Conservation (phyloP, 2,329 filamentous ascomycete species). For the Beauveria sp. region DNA sequence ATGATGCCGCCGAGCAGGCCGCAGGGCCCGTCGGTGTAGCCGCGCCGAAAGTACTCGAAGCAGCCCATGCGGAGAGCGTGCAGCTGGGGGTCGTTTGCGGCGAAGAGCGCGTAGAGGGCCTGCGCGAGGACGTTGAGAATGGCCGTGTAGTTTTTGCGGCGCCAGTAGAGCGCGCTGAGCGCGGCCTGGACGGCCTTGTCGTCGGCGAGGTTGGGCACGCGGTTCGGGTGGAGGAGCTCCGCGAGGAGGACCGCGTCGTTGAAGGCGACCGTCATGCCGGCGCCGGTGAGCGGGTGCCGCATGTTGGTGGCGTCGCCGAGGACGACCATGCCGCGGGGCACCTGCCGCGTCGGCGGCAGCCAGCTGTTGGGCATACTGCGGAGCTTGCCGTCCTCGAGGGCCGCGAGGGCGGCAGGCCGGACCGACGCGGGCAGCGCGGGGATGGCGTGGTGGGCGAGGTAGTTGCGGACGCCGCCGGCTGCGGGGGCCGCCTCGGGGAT, state of each 20-base stretch:
- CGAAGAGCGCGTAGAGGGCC: slow-evolving; percentile 86
- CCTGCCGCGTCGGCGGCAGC: slow-evolving; percentile 65
- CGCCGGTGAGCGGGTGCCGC: slow-evolving; percentile 95
- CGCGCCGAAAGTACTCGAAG: slow-evolving; percentile 82
- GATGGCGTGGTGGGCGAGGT: slow-evolving; percentile 72
- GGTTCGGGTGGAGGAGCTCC: slow-evolving; percentile 61
- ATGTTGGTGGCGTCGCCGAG: slow-evolving; percentile 97
- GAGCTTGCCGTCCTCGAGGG: slow-evolving; percentile 70
- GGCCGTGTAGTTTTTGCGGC: slow-evolving; percentile 69
- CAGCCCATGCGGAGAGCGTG: slow-evolving; percentile 79
- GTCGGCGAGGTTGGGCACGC: slow-evolving; percentile 63
- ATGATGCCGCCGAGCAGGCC: slow-evolving; percentile 78
- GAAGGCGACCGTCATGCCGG: slow-evolving; percentile 96
- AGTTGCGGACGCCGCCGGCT: slow-evolving; percentile 75
- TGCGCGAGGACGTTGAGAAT: slow-evolving; percentile 98
- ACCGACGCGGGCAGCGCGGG: slow-evolving; percentile 67
- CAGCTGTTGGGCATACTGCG: slow-evolving; percentile 91
- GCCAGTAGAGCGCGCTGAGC: slow-evolving; percentile 77
- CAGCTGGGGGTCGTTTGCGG: slow-evolving; percentile 71
- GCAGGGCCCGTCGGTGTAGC: slow-evolving; percentile 68
- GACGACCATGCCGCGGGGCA: slow-evolving; percentile 58
- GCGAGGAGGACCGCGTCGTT: slow-evolving; percentile 80
- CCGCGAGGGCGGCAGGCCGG: slow-evolving; percentile 64
- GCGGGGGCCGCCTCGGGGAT: slow-evolving; percentile 64
- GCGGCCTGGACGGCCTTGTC: slow-evolving; percentile 56